These are phyloP conservation scores for Suillus subaureus DNA, from an alignment of 768 basidiomycete genomes.

Conservation along the genomic window DNA sequence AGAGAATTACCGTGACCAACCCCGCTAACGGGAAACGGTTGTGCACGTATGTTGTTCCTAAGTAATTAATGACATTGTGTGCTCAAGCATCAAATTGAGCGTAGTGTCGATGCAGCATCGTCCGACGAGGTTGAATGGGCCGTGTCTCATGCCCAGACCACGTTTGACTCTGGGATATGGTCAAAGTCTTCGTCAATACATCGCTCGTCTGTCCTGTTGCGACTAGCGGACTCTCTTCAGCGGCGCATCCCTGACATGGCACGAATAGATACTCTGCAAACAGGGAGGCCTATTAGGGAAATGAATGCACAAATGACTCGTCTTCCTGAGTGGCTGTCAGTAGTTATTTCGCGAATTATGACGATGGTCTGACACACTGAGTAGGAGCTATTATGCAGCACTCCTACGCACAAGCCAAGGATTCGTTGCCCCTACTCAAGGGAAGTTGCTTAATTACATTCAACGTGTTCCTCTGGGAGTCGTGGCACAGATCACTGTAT, in stretches of 20 bases:
- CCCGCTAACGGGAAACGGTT: slow-evolving; percentile 68
- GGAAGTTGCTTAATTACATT: slow-evolving; percentile 78
- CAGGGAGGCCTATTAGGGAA: slow-evolving; percentile 80
- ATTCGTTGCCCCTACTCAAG: slow-evolving; percentile 78
- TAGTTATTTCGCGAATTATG: slow-evolving; percentile 11
- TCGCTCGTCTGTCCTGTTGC: slow-evolving; percentile 67
- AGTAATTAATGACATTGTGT: background rate
- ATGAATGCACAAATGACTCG: slow-evolving; percentile 79
- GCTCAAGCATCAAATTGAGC: slow-evolving; percentile 10
- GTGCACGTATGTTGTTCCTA: slow-evolving; percentile 40
- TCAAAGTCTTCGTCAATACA: slow-evolving; percentile 57
- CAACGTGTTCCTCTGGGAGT: slow-evolving; percentile 82
- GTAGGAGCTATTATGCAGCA: slow-evolving; percentile 77
- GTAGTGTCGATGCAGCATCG: slow-evolving; percentile 58
- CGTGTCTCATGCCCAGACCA: slow-evolving; percentile 56
- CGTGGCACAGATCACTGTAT: slow-evolving; percentile 85
- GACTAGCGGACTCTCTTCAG: slow-evolving; percentile 65
- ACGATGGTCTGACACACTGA: slow-evolving; percentile 9
- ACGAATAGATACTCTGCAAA: slow-evolving; percentile 70
- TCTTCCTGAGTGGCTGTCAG: slow-evolving; percentile 87
- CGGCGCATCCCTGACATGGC: slow-evolving; percentile 60
- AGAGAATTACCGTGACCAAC: slow-evolving; percentile 58
- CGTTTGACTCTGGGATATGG: slow-evolving; percentile 73
- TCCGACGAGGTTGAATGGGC: slow-evolving; percentile 51
- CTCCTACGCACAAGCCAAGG: slow-evolving; percentile 68